Evolutionary conservation across 208 protist species (phyloP).

Genomic region (Naegleria lovaniensis): DNA sequence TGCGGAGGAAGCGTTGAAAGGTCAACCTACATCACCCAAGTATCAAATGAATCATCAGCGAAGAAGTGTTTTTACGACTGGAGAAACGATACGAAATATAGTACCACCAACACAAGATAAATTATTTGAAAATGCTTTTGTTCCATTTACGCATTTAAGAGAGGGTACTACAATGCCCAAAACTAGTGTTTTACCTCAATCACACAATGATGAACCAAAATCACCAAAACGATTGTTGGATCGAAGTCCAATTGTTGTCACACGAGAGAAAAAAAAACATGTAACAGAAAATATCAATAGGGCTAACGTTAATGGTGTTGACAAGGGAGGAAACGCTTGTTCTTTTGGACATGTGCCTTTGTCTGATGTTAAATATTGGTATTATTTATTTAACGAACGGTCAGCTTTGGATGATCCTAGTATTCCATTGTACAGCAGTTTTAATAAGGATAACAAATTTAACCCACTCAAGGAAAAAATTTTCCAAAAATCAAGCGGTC

Average conservation of each 20-base stretch:
- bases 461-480: neutral
- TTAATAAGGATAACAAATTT: neutral
- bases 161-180: neutral
- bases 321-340: neutral
- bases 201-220: neutral
- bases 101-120: neutral
- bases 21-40: neutral
- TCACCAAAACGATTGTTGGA: neutral
- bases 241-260: neutral
- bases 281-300: neutral
- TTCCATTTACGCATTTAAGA: neutral
- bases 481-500: neutral
- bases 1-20: neutral
- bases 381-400: neutral
- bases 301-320: neutral
- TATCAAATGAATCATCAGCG: neutral
- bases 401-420: neutral
- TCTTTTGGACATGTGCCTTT: neutral
- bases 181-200: neutral
- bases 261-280: neutral
- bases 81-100: neutral
- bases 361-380: neutral
- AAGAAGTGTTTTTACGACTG: neutral
- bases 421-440: constrained; percentile 6
- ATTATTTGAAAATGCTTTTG: neutral